Evolutionary conservation across 768 basidiomycete species (phyloP), one percentile per base, ranked within the genome.

Genomic region (Mycena maculata): DNA sequence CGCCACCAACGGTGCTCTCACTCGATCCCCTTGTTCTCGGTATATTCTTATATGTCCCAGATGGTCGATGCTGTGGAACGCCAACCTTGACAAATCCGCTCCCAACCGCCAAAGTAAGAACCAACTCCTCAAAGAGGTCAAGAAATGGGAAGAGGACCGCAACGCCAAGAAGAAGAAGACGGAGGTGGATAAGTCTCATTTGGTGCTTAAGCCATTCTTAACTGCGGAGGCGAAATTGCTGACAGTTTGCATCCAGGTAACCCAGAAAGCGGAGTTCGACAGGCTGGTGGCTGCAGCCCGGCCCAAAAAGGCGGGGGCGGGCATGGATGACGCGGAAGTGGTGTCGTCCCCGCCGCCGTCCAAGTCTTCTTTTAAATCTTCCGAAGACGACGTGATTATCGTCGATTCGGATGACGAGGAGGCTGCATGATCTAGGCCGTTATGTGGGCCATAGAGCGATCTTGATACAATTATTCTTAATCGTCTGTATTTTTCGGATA

Each of bases 21-120:
- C 0, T 41, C 48, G 6, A 55, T 42, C 57, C 25, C 23, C 22
- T 42, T 25, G 31, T 49, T 38, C 53, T 59, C 13, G 45, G 30
- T 60, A 23, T 20, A 39, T 42, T 63, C 30, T 54, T 23, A 31
- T 50, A 6, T 68, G 27, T 49, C 11, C 48, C 50, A 92, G 91
- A 68, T 93, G 90, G 90, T 83, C 90, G 0, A 87, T 88, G 78
- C 74, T 90, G 44, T 89, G 84, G 70, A 93, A 93, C 66, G 87
- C 90, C 30, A 93, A 92, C 73, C 80, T 91, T 11, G 92, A 93
- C 77, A 85, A 85, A 68, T 82, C 82, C 22, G 55, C 69, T 2
- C 53, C 70, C 20, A 79, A 83, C 48, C 83, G 89, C 30, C 86
- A 85, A 72, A 80, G 80, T 20, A 75, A 81, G 60, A 65, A 74